Conservation (phyloP, 2,329 filamentous ascomycete species). For the Cercospora janseana region DNA sequence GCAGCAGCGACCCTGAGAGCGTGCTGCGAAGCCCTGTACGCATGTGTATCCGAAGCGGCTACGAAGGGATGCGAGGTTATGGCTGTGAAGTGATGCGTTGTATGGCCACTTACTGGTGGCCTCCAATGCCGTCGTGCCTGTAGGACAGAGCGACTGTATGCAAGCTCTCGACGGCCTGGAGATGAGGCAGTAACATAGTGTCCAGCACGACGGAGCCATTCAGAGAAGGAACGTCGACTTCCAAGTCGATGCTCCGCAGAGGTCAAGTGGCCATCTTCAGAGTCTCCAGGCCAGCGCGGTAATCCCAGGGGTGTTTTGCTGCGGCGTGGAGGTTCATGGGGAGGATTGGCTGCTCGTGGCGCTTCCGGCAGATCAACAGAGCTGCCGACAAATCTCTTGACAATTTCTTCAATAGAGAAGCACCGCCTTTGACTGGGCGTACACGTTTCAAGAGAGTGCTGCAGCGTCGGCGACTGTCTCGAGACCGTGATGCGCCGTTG, state of each 20-base stretch:
- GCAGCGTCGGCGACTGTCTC: neutral
- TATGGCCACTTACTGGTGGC: constrained; percentile 36
- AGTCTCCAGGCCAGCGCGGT: constrained; percentile 32
- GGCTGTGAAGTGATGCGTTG: constrained; percentile 24
- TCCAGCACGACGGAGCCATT: neutral
- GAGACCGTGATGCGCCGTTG: constrained; percentile 14
- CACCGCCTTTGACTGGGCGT: constrained; percentile 13
- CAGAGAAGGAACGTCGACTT: neutral
- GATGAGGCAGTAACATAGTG: neutral
- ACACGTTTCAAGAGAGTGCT: neutral
- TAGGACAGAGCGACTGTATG: neutral
- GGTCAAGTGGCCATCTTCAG: neutral
- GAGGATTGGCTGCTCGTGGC: constrained; percentile 22
- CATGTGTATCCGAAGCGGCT: constrained; percentile 9
- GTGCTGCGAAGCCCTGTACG: constrained; percentile 22
- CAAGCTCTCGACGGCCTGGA: neutral
- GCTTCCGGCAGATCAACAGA: constrained; percentile 6
- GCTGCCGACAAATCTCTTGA: neutral
- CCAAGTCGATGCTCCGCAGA: neutral
- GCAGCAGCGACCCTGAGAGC: constrained; percentile 27
- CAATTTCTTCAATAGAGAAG: constrained; percentile 27
- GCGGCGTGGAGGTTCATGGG: constrained; percentile 28
- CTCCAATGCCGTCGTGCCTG: constrained; percentile 28
- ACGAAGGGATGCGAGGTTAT: constrained; percentile 31
- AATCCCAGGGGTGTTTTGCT: constrained; percentile 32